phyloP scores from a whole-genome alignment of 1,139 yeast species.

The Pichia sp. region DNA sequence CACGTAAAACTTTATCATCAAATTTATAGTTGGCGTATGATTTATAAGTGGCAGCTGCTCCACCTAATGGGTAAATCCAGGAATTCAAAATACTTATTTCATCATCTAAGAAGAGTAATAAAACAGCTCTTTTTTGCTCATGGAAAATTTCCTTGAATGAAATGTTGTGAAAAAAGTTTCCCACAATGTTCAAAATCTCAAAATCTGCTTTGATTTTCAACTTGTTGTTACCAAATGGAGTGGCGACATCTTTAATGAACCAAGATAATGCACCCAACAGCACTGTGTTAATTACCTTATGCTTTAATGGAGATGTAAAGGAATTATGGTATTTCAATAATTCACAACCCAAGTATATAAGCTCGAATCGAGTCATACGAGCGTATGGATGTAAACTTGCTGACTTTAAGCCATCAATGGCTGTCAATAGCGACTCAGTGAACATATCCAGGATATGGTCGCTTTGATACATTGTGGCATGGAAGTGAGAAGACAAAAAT shows the following conservation, averaged over 20 bases:
- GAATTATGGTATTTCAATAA: slow-evolving; percentile 54
- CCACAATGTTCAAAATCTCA: slow-evolving; percentile 52
- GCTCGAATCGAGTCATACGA: slow-evolving; percentile 67
- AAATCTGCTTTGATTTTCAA: slow-evolving; percentile 69
- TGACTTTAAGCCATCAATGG: slow-evolving; percentile 47
- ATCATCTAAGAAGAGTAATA: slow-evolving; percentile 63
- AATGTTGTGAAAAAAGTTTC: slow-evolving; percentile 27
- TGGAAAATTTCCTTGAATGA: slow-evolving; percentile 3
- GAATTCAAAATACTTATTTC: slow-evolving; percentile 69
- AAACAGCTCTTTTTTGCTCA: slow-evolving; percentile 46
- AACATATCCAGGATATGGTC: slow-evolving; percentile 66
- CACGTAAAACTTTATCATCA: slow-evolving; percentile 36
- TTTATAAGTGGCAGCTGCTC: slow-evolving; percentile 33
- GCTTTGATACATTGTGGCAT: slow-evolving; percentile 73
- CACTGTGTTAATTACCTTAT: slow-evolving; percentile 46
- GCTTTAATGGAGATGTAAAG: slow-evolving; percentile 44
- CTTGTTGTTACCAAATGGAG: slow-evolving; percentile 84
- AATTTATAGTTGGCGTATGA: slow-evolving; percentile 34
- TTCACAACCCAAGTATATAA: slow-evolving; percentile 64
- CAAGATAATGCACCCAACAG: slow-evolving; percentile 70
- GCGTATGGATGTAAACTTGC: slow-evolving; percentile 86
- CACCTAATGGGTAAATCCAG: slow-evolving; percentile 72
- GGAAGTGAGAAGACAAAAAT: slow-evolving; percentile 75
- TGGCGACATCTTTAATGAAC: slow-evolving; percentile 61
- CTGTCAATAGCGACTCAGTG: slow-evolving; percentile 56